Evolutionary conservation across 2,329 filamentous ascomycete species (phyloP).

Genomic region (Cytospora leucostoma): DNA sequence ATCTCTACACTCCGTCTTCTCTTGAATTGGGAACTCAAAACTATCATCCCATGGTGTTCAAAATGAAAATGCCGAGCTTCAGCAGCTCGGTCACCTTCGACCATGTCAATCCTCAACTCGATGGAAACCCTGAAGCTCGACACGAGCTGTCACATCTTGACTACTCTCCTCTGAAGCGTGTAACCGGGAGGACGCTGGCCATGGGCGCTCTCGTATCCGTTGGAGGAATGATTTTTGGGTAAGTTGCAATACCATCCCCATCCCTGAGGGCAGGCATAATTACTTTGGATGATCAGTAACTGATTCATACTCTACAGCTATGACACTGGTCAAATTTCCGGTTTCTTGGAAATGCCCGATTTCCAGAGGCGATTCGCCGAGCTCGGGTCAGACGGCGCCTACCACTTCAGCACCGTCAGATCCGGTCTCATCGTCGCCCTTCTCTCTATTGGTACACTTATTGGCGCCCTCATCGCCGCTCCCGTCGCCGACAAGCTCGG

Average conservation of each 20-base stretch:
- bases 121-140: constrained; percentile 39
- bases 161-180: constrained; percentile 46
- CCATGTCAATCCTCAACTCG: constrained; percentile 44
- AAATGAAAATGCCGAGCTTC: constrained; percentile 19
- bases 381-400: constrained; percentile 40
- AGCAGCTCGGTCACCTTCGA: constrained; percentile 42
- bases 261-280: background rate
- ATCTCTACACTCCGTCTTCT: background rate
- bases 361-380: constrained; percentile 56
- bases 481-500: constrained; percentile 67
- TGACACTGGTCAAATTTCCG: constrained; percentile 56
- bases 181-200: constrained; percentile 41
- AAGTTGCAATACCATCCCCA: constrained; percentile 25
- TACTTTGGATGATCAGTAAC: background rate
- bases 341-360: constrained; percentile 60
- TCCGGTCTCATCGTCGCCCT: constrained; percentile 62
- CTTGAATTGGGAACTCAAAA: background rate
- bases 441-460: constrained; percentile 60
- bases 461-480: constrained; percentile 61
- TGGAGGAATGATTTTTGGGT: constrained; percentile 45
- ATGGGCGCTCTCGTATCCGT: constrained; percentile 47
- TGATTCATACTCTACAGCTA: constrained; percentile 42
- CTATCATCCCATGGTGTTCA: too few species aligned
- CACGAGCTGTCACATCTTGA: constrained; percentile 43
- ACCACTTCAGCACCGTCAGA: constrained; percentile 53